Base-by-base conservation (phyloP, 257 asterid genomes). In the Jacaranda mimosifolia region DNA sequence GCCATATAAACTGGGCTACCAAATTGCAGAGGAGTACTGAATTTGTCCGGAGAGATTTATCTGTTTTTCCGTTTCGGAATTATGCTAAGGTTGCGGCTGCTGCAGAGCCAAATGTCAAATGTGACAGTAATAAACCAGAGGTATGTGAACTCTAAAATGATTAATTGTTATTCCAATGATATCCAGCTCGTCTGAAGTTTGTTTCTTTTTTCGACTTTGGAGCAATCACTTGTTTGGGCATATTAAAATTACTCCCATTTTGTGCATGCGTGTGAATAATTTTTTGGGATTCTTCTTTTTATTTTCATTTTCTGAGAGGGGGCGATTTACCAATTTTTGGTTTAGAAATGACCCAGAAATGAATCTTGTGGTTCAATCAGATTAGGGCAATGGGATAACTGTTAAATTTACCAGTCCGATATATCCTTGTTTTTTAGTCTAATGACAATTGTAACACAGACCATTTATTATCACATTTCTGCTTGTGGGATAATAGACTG, bases 41-140 rank as follows among this genome's bases (percentile, higher is more conserved):
- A 74, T 52, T 83, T 70, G 76, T 68, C 69, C 73, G 76, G 60
- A 83, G 80, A 49, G 81, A 75, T 67, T 83, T 82, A 15, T 65
- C 68, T 58, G 75, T 76, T 15, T 84, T 72, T 65, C 49, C 83
- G 38, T 75, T 74, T 63, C 86, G 84, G 18, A 77, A 71, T 62
- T 89, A 83, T 79, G 89, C 90, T 2, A 85, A 79, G 72, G 91
- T 89, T 56, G 92, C 97, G 10, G 81, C 91, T 45, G 80, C 81
- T 40, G 90, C 68, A 59, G 91, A 79, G 81, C 87, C 91, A 11
- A 55, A 68, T 78, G 78, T 19, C 39, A 80, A 77, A 42, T 36
- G 49, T 43, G 74, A 76, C 66, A 45, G 82, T 48, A 40, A 10
- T 62, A 87, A 82, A 71, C 58, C 89, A 3, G 84, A 85, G 90